These are phyloP conservation scores for Thermothielavioides terrestris DNA, from an alignment of 495 filamentous ascomycete genomes.

Conservation along the genomic window DNA sequence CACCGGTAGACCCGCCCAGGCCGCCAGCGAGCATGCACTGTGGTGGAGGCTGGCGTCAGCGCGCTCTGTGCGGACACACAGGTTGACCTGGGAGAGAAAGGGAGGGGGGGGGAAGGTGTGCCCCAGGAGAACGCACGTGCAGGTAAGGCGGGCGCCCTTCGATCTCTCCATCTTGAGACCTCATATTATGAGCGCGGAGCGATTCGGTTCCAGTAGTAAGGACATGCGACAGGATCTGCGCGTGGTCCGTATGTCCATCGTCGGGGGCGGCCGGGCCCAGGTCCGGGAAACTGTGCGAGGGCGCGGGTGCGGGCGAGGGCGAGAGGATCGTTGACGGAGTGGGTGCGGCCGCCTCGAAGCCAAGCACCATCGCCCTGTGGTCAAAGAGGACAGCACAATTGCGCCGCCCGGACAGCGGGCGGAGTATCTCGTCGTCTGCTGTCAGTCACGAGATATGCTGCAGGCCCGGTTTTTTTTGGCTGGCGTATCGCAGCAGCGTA, in stretches of 20 bases:
- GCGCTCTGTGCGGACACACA: background rate
- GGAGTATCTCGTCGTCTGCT: background rate
- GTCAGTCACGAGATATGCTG: slow-evolving; percentile 3
- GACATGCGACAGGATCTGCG: slow-evolving; percentile 24
- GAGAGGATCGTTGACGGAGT: slow-evolving; percentile 4
- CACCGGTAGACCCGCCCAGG: slow-evolving; percentile 80
- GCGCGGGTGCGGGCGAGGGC: slow-evolving; percentile 10
- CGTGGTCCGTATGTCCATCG: slow-evolving; percentile 31
- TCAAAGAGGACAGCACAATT: slow-evolving; percentile 7
- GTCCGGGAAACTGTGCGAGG: background rate
- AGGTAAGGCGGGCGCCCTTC: slow-evolving; percentile 39
- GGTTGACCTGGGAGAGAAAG: too few relatives aligned
- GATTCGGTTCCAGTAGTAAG: slow-evolving; percentile 12
- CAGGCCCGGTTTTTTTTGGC: background rate
- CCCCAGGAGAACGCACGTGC: slow-evolving; percentile 34
- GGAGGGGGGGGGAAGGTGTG: too few relatives aligned
- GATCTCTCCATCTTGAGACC: slow-evolving; percentile 32
- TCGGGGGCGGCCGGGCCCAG: slow-evolving; percentile 19
- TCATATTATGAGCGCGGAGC: slow-evolving; percentile 32
- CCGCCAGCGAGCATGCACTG: slow-evolving; percentile 95
- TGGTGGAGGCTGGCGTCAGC: slow-evolving; percentile 13
- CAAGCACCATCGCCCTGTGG: slow-evolving; percentile 25
- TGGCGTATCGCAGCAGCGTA: slow-evolving; percentile 10
- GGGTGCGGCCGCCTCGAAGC: slow-evolving; percentile 18
- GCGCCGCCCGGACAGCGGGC: slow-evolving; percentile 21